Conservation (phyloP, 2,329 filamentous ascomycete species). For the Fusarium brachygibbosum region DNA sequence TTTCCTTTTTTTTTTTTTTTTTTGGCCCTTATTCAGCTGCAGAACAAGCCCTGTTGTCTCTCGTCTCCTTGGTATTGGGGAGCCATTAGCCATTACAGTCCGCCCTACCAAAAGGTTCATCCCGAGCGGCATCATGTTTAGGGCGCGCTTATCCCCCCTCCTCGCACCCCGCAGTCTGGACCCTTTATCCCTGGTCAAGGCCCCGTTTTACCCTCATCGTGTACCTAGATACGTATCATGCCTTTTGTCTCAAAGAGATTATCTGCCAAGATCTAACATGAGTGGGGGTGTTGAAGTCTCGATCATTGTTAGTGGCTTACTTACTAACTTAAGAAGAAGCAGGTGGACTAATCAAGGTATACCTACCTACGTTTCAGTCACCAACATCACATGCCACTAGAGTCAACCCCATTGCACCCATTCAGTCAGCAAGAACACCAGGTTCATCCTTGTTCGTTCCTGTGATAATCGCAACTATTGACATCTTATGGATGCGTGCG, state of each 20-base stretch:
- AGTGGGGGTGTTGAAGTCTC: constrained; percentile 1
- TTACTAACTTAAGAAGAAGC: neutral
- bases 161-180: constrained; percentile 30
- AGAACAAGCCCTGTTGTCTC: constrained; percentile 9
- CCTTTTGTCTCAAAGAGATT: constrained; percentile 31
- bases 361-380: constrained; percentile 11
- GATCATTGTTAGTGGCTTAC: neutral
- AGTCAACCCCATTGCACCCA: constrained; percentile 23
- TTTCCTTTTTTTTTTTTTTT: neutral
- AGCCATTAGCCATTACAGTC: constrained; percentile 7
- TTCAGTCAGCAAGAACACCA: constrained; percentile 11
- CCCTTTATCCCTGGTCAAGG: constrained; percentile 24
- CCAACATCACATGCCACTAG: constrained; percentile 7
- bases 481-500: neutral
- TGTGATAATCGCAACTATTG: constrained; percentile 3
- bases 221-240: constrained; percentile 15
- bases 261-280: constrained; percentile 7
- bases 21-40: constrained; percentile 5
- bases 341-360: neutral
- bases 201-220: constrained; percentile 16
- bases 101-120: constrained; percentile 27
- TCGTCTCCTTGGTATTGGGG: constrained; percentile 11
- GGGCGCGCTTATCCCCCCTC: constrained; percentile 30
- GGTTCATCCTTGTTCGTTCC: constrained; percentile 26
- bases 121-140: constrained; percentile 17